phyloP scores from a whole-genome alignment of 164 flowering plant genomes.

The Aristolochia californica region DNA sequence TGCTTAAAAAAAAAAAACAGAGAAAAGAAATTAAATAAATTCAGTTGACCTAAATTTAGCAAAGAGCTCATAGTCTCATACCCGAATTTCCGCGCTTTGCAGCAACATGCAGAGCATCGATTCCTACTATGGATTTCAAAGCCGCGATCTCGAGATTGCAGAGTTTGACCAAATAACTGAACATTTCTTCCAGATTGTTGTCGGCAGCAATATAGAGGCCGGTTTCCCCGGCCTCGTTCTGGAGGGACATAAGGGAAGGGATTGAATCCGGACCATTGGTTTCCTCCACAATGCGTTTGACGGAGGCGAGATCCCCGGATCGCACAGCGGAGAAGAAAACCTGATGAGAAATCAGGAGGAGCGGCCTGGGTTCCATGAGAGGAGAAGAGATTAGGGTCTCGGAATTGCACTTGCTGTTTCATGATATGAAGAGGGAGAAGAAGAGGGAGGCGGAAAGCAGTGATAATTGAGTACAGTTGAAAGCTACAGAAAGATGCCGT shows the following conservation, averaged over 20 bases:
- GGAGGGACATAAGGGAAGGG: conserved; percentile 44
- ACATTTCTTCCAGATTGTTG: conserved; percentile 39
- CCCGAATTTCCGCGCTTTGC: conserved; percentile 75
- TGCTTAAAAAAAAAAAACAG: neutral
- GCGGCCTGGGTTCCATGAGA: conserved; percentile 42
- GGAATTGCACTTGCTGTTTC: neutral
- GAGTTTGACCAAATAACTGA: conserved; percentile 47
- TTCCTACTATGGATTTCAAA: conserved; percentile 61
- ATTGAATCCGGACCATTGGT: conserved; percentile 17
- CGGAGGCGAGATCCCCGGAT: conserved; percentile 45
- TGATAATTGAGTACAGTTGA: too few relatives aligned
- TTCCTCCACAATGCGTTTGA: conserved; percentile 23
- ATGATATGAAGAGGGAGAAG: too few relatives aligned
- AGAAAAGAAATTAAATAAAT: neutral
- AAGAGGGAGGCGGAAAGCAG: neutral
- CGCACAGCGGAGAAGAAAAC: conserved; percentile 60
- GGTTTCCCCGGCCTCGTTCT: conserved; percentile 73
- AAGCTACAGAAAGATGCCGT: too few relatives aligned
- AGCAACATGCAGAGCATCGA: conserved; percentile 80
- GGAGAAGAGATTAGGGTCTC: conserved; percentile 1
- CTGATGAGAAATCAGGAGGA: conserved; percentile 59
- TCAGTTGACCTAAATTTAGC: neutral
- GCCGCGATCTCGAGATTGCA: conserved; percentile 38
- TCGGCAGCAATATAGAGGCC: conserved; percentile 70
- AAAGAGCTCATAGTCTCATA: conserved; percentile 9